Evolutionary conservation across 208 protist species (phyloP), one percentile per base, ranked within the genome.

Genomic region (Leishmania gerbilli): DNA sequence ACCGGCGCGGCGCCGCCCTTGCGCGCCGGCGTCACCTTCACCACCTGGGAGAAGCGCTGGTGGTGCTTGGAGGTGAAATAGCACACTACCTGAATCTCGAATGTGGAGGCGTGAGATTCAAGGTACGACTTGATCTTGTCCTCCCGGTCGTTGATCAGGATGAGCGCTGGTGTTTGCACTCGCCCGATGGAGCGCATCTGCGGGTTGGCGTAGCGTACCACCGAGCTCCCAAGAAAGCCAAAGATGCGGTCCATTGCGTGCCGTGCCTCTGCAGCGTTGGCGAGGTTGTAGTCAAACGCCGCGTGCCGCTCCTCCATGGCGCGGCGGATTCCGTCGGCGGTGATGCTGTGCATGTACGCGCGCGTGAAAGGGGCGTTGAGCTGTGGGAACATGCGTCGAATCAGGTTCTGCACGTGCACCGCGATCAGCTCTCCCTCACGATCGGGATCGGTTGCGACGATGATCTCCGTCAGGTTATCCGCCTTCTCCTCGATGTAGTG

Each of bases 281-380:
- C 93, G 78, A 98, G 88, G 71, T 96, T 89, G 69, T 94, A 89
- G 80, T 98, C 95, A 60, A 95, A 97, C 21, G 89, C 62, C 49
- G 86, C 64, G 31, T 79, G 68, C 15, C 95, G 92, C 77, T 96
- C 89, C 55, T 78, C 85, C 92, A 97, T 96, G 5, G 93, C 95
- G 47, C 85, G 84, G 34, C 81, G 87, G 65, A 98, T 95, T 71
- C 93, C 94, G 24, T 96, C 93, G 60, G 90, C 89, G 5, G 95
- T 98, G 80, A 98, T 97, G 83, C 93, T 96, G 87, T 98, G 94
- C 82, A 98, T 95, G 86, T 98, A 98, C 8, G 95, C 95, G n/a
- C 95, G 91, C 31, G 95, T 95, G 81, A 94, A 98, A 34, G 93
- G 93, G 64, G 95, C 87, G 37, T 86, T 87, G 7, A 95, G 77